phyloP scores from a whole-genome alignment of 129 eudicot species.

The Flaveria bidentis region DNA sequence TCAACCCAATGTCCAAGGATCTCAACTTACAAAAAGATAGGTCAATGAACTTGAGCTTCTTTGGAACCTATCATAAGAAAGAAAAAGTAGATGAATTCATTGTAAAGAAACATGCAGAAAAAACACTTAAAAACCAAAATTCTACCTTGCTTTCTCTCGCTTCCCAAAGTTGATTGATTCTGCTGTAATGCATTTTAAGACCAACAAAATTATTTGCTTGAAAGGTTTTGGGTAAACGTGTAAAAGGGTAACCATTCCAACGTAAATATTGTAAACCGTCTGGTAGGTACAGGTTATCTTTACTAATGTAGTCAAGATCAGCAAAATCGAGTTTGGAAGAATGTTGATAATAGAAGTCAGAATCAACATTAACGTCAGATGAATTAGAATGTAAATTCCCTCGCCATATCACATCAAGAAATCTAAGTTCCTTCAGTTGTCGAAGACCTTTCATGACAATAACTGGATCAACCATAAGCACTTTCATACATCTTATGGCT shows the following conservation, averaged over 20 bases:
- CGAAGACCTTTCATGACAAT: conserved; percentile 3
- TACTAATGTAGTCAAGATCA: too few relatives aligned
- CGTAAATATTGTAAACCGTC: background rate
- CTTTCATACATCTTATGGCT: conserved; percentile 5
- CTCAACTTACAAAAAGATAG: background rate
- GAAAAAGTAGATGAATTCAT: too few relatives aligned
- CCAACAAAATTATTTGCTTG: background rate
- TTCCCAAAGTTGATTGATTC: background rate
- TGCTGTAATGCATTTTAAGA: background rate
- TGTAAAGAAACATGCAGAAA: too few relatives aligned
- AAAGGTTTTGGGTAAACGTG: background rate
- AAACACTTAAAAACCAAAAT: background rate
- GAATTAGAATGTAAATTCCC: too few relatives aligned
- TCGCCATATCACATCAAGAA: background rate
- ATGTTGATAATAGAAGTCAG: too few relatives aligned
- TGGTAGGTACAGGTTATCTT: background rate
- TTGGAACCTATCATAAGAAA: too few relatives aligned
- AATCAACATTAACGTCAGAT: too few relatives aligned
- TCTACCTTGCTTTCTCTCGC: background rate
- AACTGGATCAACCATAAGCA: background rate
- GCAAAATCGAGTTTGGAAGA: too few relatives aligned
- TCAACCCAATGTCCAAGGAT: background rate
- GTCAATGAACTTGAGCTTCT: background rate
- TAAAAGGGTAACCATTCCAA: background rate
- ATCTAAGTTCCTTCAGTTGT: conserved; percentile 12